phyloP scores from a whole-genome alignment of 352 stramenopile genomes.

The Globisporangium orthogonon region DNA sequence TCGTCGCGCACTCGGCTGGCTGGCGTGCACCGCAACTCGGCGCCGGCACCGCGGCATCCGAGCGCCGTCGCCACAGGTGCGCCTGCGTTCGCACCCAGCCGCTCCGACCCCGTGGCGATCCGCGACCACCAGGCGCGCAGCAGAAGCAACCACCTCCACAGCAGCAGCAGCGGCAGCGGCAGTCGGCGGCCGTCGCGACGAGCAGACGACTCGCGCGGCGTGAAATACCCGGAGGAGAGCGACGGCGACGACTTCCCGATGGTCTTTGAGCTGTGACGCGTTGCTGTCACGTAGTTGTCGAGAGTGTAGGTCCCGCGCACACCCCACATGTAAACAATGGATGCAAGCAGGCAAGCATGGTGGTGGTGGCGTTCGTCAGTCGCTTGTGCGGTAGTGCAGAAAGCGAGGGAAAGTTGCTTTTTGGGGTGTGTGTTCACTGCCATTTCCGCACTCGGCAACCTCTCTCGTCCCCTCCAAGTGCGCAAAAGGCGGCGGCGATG shows the following conservation, averaged over 20 bases:
- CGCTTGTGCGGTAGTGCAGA: too few relatives aligned
- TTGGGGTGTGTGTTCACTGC: too few relatives aligned
- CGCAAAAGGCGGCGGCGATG: not conserved
- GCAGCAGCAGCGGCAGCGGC: not conserved
- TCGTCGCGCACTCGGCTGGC: not conserved
- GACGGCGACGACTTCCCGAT: constrained; percentile 3
- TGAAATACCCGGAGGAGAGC: not conserved
- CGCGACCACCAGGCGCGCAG: constrained; percentile 8
- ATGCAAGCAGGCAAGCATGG: too few relatives aligned
- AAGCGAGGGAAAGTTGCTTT: too few relatives aligned
- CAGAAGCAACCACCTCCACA: not conserved
- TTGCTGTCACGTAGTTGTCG: not conserved
- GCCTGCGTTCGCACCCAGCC: constrained; percentile 6
- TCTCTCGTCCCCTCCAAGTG: too few relatives aligned
- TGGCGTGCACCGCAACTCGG: constrained; percentile 8
- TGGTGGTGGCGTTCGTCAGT: not conserved
- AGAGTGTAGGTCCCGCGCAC: too few relatives aligned
- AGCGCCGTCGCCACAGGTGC: not conserved
- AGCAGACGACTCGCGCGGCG: not conserved
- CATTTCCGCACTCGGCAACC: not conserved
- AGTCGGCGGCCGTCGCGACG: not conserved
- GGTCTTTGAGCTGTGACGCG: constrained; percentile 13
- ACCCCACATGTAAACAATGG: too few relatives aligned
- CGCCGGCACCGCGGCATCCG: constrained; percentile 6
- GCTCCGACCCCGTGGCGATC: constrained; percentile 11